phyloP scores from a whole-genome alignment of 176 grass and related monocot species.

The Aegilops umbellulata region DNA sequence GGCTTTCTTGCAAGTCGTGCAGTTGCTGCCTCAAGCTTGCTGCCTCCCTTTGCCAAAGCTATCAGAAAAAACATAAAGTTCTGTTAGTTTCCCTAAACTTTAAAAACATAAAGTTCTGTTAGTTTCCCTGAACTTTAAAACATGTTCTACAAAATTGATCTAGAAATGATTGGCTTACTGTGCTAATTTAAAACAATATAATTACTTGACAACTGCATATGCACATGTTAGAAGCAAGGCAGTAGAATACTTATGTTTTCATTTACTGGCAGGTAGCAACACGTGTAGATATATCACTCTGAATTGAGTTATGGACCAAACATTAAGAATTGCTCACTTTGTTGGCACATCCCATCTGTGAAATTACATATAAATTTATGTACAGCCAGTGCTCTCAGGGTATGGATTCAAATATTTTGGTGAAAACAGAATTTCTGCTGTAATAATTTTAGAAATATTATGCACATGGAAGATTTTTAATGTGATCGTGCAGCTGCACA shows the following conservation, averaged over 20 bases:
- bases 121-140: constrained; percentile 14
- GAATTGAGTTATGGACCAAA: not conserved
- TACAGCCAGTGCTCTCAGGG: not conserved
- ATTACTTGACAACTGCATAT: not conserved
- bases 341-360: not conserved
- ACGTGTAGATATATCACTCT: not conserved
- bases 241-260: not conserved
- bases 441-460: not conserved
- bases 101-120: constrained; percentile 16
- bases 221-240: not conserved
- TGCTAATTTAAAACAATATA: constrained; percentile 1
- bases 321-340: not conserved
- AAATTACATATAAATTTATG: not conserved
- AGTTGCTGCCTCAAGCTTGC: constrained; percentile 85
- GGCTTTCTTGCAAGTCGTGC: constrained; percentile 71
- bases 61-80: constrained; percentile 27
- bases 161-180: not conserved
- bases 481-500: not conserved
- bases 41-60: constrained; percentile 73
- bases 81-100: constrained; percentile 15
- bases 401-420: not conserved
- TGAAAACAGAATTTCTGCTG: not conserved
- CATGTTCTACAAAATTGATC: not conserved
- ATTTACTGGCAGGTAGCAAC: not conserved
- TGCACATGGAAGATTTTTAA: not conserved